Conservation (phyloP, 2,329 filamentous ascomycete species). For the Trichoderma sp. region DNA sequence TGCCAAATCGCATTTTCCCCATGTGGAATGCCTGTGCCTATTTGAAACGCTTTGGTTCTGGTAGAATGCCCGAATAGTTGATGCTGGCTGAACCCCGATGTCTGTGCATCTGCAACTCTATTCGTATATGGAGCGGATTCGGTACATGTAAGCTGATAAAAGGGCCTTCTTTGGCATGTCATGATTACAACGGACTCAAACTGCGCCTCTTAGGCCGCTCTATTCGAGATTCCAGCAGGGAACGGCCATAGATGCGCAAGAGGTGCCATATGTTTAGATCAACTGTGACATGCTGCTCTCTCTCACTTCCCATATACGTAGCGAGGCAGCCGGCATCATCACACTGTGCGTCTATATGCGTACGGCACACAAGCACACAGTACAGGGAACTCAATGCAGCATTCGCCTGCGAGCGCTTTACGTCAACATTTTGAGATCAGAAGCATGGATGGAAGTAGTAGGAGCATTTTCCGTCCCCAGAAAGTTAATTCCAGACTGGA, state of each 20-base stretch:
- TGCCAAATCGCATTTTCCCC: not conserved
- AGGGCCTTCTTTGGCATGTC: not conserved
- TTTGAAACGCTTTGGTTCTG: not conserved
- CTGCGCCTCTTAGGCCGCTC: not conserved
- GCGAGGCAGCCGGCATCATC: not conserved
- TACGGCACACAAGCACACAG: not conserved
- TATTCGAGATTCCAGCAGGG: not conserved
- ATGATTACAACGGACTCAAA: slow-evolving; percentile 13
- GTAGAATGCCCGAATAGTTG: not conserved
- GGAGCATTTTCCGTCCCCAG: not conserved
- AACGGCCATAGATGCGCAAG: not conserved
- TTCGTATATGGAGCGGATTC: not conserved
- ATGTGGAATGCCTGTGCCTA: not conserved
- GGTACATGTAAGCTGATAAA: not conserved
- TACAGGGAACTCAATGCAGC: not conserved
- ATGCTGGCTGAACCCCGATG: not conserved
- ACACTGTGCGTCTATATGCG: not conserved
- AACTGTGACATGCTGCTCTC: not conserved
- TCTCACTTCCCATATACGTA: not conserved
- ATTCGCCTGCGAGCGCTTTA: not conserved
- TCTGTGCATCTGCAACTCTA: not conserved
- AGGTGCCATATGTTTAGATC: not conserved
- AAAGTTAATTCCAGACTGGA: not conserved
- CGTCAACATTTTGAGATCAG: slow-evolving; percentile 12
- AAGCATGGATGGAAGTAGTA: too few species aligned